Evolutionary conservation across 805 yeast species (phyloP).

Genomic region (Pichia pseudocactophila): DNA sequence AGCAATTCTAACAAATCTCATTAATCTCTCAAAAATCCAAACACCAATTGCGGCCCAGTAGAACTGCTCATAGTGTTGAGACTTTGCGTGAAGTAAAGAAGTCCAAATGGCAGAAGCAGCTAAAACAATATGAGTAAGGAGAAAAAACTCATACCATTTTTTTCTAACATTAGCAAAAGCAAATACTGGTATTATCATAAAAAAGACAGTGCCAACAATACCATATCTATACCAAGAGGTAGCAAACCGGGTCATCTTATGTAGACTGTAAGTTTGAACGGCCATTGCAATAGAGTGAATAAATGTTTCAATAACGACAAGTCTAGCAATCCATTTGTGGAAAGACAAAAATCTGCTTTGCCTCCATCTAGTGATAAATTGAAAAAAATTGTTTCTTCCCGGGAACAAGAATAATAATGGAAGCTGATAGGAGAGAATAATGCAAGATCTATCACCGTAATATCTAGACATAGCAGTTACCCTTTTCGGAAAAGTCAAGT

Average conservation of each 20-base stretch:
- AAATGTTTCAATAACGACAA: conserved; percentile 32
- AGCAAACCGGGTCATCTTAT: conserved; percentile 21
- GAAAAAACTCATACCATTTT: conserved; percentile 50
- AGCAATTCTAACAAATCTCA: conserved; percentile 33
- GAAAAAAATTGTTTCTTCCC: conserved; percentile 53
- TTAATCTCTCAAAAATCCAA: conserved; percentile 46
- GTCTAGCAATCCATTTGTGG: conserved; percentile 51
- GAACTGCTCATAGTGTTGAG: conserved; percentile 25
- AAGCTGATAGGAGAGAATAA: conserved; percentile 35
- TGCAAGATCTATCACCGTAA: conserved; percentile 45
- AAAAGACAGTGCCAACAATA: conserved; percentile 32
- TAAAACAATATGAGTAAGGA: conserved; percentile 45
- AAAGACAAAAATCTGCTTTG: conserved; percentile 45
- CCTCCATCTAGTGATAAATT: conserved; percentile 51
- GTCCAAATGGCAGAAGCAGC: conserved; percentile 45
- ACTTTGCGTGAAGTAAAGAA: conserved; percentile 47
- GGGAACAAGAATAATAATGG: conserved; percentile 52
- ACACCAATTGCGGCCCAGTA: conserved; percentile 35
- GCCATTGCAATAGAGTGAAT: conserved; percentile 34
- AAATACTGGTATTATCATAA: conserved; percentile 1
- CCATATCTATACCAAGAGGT: conserved; percentile 24
- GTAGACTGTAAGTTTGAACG: conserved; percentile 16
- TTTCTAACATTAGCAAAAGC: conserved; percentile 37
- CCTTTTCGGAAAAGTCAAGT: conserved; percentile 14
- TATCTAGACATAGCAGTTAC: conserved; percentile 26